A percentile compares a stretch with the other conserved stretches of the same genome.
phyloP scores from a whole-genome alignment of 345 rosid genomes.

The Tarenaya hassleriana region DNA sequence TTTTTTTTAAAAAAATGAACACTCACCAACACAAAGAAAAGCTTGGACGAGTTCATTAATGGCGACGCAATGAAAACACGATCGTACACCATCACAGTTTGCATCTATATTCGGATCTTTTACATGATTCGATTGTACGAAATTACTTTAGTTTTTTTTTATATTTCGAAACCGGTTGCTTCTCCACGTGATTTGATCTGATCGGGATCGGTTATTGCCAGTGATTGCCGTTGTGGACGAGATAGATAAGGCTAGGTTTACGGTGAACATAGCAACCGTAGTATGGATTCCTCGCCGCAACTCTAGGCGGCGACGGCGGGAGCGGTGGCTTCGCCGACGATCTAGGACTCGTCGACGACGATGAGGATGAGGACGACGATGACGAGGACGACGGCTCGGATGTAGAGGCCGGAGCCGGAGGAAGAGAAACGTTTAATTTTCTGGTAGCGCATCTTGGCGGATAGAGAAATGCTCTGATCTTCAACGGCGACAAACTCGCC shows the following conservation, averaged over 20 bases:
- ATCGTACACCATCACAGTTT: conserved; percentile 15
- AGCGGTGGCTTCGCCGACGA: conserved; percentile 39
- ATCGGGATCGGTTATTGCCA: conserved; percentile 47
- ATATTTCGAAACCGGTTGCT: neutral
- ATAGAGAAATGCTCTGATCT: conserved; percentile 79
- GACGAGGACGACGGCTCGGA: neutral
- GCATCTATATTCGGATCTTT: conserved; percentile 14
- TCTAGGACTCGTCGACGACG: conserved; percentile 41
- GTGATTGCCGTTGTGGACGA: conserved; percentile 67
- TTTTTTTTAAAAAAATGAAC: no score
- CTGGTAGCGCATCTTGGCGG: conserved; percentile 32
- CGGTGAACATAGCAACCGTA: conserved; percentile 52
- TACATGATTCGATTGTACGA: conserved; percentile 16
- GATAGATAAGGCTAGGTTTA: conserved; percentile 46
- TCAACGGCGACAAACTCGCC: conserved; percentile 31
- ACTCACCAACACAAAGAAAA: conserved; percentile 19
- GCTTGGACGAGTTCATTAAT: conserved; percentile 24
- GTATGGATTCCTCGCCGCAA: conserved; percentile 27
- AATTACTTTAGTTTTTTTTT: neutral
- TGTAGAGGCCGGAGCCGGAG: conserved; percentile 13
- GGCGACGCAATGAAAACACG: conserved; percentile 24
- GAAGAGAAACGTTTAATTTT: conserved; percentile 22
- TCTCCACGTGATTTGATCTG: conserved; percentile 4
- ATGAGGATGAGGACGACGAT: conserved; percentile 30
- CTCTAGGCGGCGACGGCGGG: conserved; percentile 29